Evolutionary conservation across 106 monocot genomes (phyloP), one percentile per base, ranked within the genome.

Genomic region (Dendrobium nobile): DNA sequence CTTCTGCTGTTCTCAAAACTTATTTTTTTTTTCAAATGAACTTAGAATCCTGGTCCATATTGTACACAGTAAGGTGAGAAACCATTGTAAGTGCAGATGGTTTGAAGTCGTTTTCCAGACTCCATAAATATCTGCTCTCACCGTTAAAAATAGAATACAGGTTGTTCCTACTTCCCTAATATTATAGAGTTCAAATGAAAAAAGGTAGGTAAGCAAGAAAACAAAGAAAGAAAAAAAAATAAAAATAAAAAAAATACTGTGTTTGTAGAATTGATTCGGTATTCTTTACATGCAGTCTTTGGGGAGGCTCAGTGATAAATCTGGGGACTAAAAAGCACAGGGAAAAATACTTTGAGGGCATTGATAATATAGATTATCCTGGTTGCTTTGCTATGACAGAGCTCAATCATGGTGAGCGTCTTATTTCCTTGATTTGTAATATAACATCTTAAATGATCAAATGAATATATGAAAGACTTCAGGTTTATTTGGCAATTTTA

Each of bases 341-440:
- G 68, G 95, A 95, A 45, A 91, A 83, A 84, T 99, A 87, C 80
- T 99, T 99, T 31, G 95, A 93, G 51, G 86, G 87, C 75, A 99
- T 99, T 7, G 92, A 99, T 79, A 95, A 85, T 86, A 73, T 99
- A 73, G 95, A 95, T 13, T 95, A 91, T 81, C 89, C 93, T 43
- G 98, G 98, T 13, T 99, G 95, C 80, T 99, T 99, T 85, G 98
- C 98, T 59, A 99, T 99, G 98, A 99, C 98, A 73, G 98, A 99
- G 77, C 98, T 99, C 22, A 91, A 95, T 84, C 98, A 99, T 79
- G 98, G 96, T 94, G 42, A 92, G 83, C 37, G 47, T 47, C 48
- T 47, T 5, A 76, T 22, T 47, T 17, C 48, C 18, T 76, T 48
- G 42, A 18, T 26, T 41, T 26, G 76, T 13, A 26, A 11, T 26